These are phyloP conservation scores for Canna indica DNA, from an alignment of 176 grass and related monocot genomes.

Conservation along the genomic window DNA sequence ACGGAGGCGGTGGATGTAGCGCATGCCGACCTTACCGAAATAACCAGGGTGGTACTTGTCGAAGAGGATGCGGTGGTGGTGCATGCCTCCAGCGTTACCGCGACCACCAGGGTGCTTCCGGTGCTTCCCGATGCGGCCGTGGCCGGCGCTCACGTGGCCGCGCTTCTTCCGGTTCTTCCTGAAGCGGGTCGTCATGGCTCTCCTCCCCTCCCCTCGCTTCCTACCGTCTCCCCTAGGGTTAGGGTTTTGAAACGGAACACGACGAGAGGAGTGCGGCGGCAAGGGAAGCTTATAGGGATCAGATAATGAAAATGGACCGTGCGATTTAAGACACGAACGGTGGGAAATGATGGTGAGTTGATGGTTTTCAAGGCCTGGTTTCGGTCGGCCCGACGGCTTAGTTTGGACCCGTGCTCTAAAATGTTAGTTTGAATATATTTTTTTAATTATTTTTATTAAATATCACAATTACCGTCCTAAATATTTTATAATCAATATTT, in stretches of 20 bases:
- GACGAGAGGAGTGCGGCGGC: background rate
- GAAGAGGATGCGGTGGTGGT: slow-evolving; percentile 22
- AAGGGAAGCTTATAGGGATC: background rate
- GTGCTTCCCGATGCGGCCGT: slow-evolving; percentile 15
- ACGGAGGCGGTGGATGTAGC: slow-evolving; percentile 21
- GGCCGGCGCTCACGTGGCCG: slow-evolving; percentile 16
- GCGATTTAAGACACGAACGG: background rate
- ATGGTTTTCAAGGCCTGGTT: no score
- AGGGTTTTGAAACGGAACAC: background rate
- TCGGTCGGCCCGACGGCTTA: no score
- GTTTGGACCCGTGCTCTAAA: no score
- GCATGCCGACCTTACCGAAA: slow-evolving; percentile 18
- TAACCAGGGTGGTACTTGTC: slow-evolving; percentile 19
- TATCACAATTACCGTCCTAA: no score
- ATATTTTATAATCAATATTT: no score
- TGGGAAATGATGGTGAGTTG: no score
- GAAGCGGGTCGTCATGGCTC: slow-evolving; percentile 9
- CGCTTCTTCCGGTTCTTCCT: slow-evolving; percentile 15
- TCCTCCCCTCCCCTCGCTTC: background rate
- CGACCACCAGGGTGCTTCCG: slow-evolving; percentile 7
- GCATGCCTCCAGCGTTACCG: slow-evolving; percentile 18
- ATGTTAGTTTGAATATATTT: no score
- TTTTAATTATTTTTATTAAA: no score
- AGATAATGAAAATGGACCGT: background rate
- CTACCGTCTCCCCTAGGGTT: background rate